These are phyloP conservation scores for Diaporthe ilicicola DNA, from an alignment of 2,329 filamentous ascomycete species.

Conservation along the genomic window DNA sequence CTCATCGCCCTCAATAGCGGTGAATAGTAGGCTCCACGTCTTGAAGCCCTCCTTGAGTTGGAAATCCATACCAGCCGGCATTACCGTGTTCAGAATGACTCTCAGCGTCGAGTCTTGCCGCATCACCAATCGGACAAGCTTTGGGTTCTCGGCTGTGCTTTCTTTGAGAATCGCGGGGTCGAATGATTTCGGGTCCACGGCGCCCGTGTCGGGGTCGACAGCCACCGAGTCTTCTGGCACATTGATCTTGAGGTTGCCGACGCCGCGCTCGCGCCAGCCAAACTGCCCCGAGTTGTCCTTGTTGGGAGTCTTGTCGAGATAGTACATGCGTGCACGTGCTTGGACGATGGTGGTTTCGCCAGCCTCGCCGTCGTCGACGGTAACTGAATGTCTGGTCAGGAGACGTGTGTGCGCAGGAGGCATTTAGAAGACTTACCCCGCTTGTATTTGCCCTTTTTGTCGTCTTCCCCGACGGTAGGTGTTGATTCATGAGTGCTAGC, in stretches of 20 bases:
- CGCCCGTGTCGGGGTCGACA: slow-evolving; percentile 58
- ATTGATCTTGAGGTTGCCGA: slow-evolving; percentile 87
- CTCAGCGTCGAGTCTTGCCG: slow-evolving; percentile 89
- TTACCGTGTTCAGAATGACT: slow-evolving; percentile 84
- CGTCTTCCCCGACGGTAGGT: slow-evolving; percentile 59
- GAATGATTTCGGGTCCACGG: slow-evolving; percentile 61
- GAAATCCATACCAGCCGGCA: slow-evolving; percentile 82
- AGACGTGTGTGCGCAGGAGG: background rate
- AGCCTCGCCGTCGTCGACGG: slow-evolving; percentile 86
- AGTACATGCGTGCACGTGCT: slow-evolving; percentile 85
- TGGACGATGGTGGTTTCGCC: slow-evolving; percentile 79
- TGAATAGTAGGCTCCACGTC: slow-evolving; percentile 73
- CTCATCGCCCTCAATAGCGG: slow-evolving; percentile 66
- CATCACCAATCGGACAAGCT: slow-evolving; percentile 81
- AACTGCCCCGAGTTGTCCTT: slow-evolving; percentile 52
- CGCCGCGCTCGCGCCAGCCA: slow-evolving; percentile 90
- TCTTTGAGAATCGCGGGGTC: slow-evolving; percentile 62
- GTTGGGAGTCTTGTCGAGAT: slow-evolving; percentile 65
- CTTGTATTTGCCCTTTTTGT: slow-evolving; percentile 72
- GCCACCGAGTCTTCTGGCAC: slow-evolving; percentile 67
- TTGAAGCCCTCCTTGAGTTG: slow-evolving; percentile 79
- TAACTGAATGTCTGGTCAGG: slow-evolving; percentile 53
- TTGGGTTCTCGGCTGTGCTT: slow-evolving; percentile 45
- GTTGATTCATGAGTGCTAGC: slow-evolving; percentile 61
- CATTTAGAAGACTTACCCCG: slow-evolving; percentile 65